Percentiles rank a stretch among this genome's conserved stretches.
Evolutionary conservation across 192 early-diverging fungal genomes (phyloP).

Genomic region (Coemansia sp.): DNA sequence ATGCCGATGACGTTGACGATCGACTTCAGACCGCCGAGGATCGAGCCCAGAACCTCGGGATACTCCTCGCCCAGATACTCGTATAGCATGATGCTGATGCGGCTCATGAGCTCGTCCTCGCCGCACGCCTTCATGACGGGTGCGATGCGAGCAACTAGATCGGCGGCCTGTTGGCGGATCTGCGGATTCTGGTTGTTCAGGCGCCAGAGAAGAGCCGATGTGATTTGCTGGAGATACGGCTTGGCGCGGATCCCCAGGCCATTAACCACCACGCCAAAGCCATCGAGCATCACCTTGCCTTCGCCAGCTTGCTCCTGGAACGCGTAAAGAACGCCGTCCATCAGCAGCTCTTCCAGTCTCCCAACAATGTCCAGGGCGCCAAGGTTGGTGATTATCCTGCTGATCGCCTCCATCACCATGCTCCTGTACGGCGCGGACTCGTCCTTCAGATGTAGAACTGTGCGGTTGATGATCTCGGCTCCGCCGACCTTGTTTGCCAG

Average conservation of each 20-base stretch:
- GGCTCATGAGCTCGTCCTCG: slow-evolving; percentile 93
- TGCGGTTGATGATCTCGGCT: slow-evolving; percentile 80
- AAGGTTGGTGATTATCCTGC: slow-evolving; percentile 71
- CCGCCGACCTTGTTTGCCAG: slow-evolving; percentile 92
- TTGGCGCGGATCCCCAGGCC: slow-evolving; percentile 86
- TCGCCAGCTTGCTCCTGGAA: slow-evolving; percentile 99
- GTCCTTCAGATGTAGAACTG: slow-evolving; percentile 94
- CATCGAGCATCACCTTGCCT: slow-evolving; percentile 89
- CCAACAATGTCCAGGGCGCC: slow-evolving; percentile 92
- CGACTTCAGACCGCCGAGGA: slow-evolving; percentile 87
- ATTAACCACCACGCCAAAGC: slow-evolving; percentile 94
- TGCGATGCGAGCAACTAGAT: slow-evolving; percentile 92
- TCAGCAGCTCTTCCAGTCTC: slow-evolving; percentile 90
- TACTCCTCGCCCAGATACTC: slow-evolving; percentile 99
- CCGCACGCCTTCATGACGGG: slow-evolving; percentile 93
- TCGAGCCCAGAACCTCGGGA: slow-evolving; percentile 96
- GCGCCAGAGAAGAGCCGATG: slow-evolving; percentile 92
- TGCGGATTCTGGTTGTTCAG: slow-evolving; percentile 96
- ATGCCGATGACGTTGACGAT: slow-evolving; percentile 99
- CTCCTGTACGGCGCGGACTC: slow-evolving; percentile 90
- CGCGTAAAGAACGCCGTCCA: slow-evolving; percentile 96
- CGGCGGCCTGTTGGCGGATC: slow-evolving; percentile 97
- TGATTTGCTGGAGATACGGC: slow-evolving; percentile 93
- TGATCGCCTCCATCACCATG: slow-evolving; percentile 98
- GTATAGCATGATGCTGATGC: slow-evolving; percentile 91